Conservation (phyloP, 805 yeast genomes). For the Metschnikowia matae region DNA sequence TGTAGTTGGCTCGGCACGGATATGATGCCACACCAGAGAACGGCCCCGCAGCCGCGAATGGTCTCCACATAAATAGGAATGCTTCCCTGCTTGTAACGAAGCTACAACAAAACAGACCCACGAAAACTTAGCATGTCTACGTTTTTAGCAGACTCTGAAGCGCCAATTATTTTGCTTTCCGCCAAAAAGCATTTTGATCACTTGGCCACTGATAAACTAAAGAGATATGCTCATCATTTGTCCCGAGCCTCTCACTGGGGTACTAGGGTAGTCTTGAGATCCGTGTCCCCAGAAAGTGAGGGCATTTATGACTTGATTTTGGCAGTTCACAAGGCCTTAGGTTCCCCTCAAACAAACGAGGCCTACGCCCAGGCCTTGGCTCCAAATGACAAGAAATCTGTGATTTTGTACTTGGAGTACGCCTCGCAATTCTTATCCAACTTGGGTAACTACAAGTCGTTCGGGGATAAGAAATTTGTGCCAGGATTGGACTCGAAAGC, state of each 20-base stretch:
- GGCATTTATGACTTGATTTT: slow-evolving; percentile 67
- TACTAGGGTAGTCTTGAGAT: slow-evolving; percentile 70
- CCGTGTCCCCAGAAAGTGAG: slow-evolving; percentile 81
- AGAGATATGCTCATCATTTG: slow-evolving; percentile 73
- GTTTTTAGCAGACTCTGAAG: slow-evolving; percentile 37
- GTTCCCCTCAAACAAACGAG: slow-evolving; percentile 39
- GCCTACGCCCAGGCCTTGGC: slow-evolving; percentile 36
- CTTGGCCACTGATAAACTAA: slow-evolving; percentile 54
- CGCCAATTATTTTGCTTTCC: slow-evolving; percentile 45
- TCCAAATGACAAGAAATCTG: slow-evolving; percentile 30
- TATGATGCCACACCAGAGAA: slow-evolving; percentile 1
- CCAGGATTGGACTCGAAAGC: slow-evolving; percentile 53
- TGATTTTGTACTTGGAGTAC: slow-evolving; percentile 57
- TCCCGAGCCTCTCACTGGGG: slow-evolving; percentile 84
- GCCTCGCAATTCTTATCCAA: slow-evolving; percentile 72
- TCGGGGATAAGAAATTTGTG: slow-evolving; percentile 84
- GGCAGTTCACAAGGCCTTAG: slow-evolving; percentile 48
- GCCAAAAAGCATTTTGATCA: slow-evolving; percentile 68
- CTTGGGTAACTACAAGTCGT: slow-evolving; percentile 77
- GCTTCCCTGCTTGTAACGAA: not conserved
- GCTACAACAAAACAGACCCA: too few relatives aligned
- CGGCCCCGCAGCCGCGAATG: slow-evolving; percentile 3
- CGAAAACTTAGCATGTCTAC: slow-evolving; percentile 11
- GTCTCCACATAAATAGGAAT: slow-evolving; percentile 1
- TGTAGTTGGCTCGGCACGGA: not conserved